phyloP scores from a whole-genome alignment of 805 yeast species.

The Diddensiella transvaalensis region DNA sequence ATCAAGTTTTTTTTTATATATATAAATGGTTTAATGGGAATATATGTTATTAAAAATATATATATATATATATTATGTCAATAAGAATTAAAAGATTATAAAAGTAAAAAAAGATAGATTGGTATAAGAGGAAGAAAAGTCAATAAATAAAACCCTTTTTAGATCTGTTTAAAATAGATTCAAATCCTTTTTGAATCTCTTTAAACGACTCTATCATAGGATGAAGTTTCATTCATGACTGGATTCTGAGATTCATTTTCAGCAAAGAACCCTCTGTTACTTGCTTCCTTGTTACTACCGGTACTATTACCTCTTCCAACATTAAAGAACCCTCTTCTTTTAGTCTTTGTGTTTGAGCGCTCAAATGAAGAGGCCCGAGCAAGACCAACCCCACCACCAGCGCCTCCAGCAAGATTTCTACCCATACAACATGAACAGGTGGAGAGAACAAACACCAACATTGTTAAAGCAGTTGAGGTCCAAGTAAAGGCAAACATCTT shows the following conservation, averaged over 20 bases:
- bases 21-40: not conserved
- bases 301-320: constrained; percentile 5
- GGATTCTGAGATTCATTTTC: constrained; percentile 13
- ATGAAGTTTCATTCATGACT: constrained; percentile 5
- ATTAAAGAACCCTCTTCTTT: constrained; percentile 15
- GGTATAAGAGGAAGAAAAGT: too few species aligned
- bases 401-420: not conserved
- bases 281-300: constrained; percentile 1
- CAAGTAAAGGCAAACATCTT: constrained; percentile 58
- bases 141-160: too few species aligned
- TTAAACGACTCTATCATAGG: constrained; percentile 7
- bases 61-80: too few species aligned
- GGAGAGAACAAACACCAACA: constrained; percentile 23
- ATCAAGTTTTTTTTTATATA: not conserved
- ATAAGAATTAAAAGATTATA: too few species aligned
- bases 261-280: constrained; percentile 6
- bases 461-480: constrained; percentile 44
- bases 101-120: too few species aligned
- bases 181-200: too few species aligned
- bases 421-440: constrained; percentile 30
- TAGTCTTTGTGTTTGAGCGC: not conserved
- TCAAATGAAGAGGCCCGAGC: constrained; percentile 7
- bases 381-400: constrained; percentile 6
- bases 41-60: too few species aligned
- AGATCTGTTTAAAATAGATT: not conserved